Conservation (phyloP, 441 rosid species). For the Metrosideros polymorpha region DNA sequence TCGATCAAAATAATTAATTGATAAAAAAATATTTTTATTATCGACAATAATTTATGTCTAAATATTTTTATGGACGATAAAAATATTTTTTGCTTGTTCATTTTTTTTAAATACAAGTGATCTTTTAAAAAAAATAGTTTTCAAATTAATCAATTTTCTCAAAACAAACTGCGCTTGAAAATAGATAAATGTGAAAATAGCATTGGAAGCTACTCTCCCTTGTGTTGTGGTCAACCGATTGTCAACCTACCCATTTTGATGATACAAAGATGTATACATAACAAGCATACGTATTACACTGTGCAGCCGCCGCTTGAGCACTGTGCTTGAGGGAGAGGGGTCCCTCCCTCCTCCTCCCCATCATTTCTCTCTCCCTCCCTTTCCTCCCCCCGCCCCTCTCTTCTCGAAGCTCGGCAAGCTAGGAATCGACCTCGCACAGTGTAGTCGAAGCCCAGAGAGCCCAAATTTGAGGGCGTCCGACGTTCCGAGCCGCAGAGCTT, state of each 20-base stretch:
- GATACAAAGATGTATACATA: background rate
- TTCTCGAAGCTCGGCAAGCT: no score
- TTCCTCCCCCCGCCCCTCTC: no score
- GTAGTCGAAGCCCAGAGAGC: no score
- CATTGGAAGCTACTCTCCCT: background rate
- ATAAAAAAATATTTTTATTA: background rate
- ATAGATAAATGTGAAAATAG: background rate
- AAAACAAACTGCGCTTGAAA: background rate
- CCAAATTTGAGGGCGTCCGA: no score
- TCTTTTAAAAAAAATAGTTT: background rate
- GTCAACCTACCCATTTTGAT: background rate
- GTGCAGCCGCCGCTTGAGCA: no score
- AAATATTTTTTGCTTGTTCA: background rate
- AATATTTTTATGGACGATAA: background rate
- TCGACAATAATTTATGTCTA: rapidly evolving
- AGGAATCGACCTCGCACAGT: no score
- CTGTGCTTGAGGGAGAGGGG: no score
- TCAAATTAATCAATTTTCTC: background rate
- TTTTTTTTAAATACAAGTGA: background rate
- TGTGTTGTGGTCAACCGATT: background rate
- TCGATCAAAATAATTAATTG: background rate
- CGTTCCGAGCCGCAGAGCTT: no score
- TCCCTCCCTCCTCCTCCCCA: no score
- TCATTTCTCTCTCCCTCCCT: no score
- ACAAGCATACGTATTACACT: background rate